Evolutionary conservation across 2,329 filamentous ascomycete genomes (phyloP).

Genomic region (Aspergillus ochraceus): DNA sequence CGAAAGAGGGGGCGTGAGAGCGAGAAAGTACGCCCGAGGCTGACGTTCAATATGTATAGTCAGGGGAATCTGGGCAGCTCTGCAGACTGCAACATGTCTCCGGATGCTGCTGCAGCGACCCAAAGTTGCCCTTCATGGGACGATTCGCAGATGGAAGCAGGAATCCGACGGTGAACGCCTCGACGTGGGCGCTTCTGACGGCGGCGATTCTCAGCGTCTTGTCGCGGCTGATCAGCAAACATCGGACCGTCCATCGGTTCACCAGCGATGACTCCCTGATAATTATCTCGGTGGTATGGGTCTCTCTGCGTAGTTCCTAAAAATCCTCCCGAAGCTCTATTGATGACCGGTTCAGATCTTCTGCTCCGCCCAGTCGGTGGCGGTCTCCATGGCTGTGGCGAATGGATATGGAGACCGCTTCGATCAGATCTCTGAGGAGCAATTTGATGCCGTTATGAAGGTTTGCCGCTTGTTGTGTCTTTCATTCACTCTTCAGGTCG

Average conservation of each 20-base stretch:
- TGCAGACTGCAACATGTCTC: neutral
- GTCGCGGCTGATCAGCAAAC: constrained; percentile 22
- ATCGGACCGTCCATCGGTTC: constrained; percentile 20
- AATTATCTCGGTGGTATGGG: constrained; percentile 15
- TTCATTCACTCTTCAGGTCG: neutral
- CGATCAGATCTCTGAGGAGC: constrained; percentile 7
- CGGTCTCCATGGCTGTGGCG: constrained; percentile 20
- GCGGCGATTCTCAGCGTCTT: constrained; percentile 20
- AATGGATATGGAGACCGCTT: constrained; percentile 25
- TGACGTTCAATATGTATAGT: neutral
- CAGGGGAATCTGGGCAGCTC: neutral
- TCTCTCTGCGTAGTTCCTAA: neutral
- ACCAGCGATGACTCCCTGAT: constrained; percentile 24
- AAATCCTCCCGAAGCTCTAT: neutral
- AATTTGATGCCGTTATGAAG: constrained; percentile 22
- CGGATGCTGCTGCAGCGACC: neutral
- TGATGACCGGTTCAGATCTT: constrained; percentile 8
- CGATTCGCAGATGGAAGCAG: constrained; percentile 22
- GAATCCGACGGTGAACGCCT: constrained; percentile 24
- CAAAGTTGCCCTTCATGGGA: constrained; percentile 5
- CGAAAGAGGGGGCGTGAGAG: neutral
- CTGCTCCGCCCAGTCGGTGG: constrained; percentile 18
- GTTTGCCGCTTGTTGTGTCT: constrained; percentile 8
- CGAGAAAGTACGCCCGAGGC: neutral
- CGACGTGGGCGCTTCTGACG: constrained; percentile 22